Evolutionary conservation across 257 asterid species (phyloP), one percentile per base, ranked within the genome.

Genomic region (Nyctanthes arbortristis): DNA sequence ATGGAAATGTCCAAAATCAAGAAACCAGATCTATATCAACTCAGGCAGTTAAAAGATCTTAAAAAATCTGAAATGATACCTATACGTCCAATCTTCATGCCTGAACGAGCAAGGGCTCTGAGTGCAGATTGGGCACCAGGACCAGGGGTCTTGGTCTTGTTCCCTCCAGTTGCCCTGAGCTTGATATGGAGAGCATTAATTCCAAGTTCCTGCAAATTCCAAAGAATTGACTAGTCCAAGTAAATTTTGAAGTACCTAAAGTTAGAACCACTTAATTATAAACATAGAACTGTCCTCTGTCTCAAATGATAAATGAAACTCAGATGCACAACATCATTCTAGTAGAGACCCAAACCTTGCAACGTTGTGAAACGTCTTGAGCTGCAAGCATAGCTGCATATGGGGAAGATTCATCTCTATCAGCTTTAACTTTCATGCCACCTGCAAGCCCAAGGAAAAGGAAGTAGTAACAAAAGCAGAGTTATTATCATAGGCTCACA

Each of bases 361-460:
- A 92, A 83, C 98, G 81, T 64, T 77, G 85, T 11, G 98, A 74
- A 58, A 91, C 87, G 73, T 91, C 97, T 67, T 89, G 97, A 13
- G 97, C 95, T 3, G 96, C 97, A 89, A 91, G 95, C 97, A 91
- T 91, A 77, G 97, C 97, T 2, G 96, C 97, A 74, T 91, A 91
- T 2, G 98, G 98, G 62, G 98, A 92, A 28, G 98, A 92, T 61
- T 92, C 98, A 75, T 92, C 98, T 71, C 98, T 86, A 55, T 92
- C 96, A 57, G 96, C 96, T 78, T 92, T 92, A 54, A 92, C 98
- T 77, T 92, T 92, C 96, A 92, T 89, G 0, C 96, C 96, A 78
- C 98, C 96, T 87, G 68, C 59, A 65, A 1, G 0, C n/a, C 33
- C 8, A 43, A 43, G 24, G 8, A 8, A 4, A 7, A 43, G 0